Evolutionary conservation across 1,139 yeast genomes (phyloP).

Genomic region (Saccharomyces pastorianus): DNA sequence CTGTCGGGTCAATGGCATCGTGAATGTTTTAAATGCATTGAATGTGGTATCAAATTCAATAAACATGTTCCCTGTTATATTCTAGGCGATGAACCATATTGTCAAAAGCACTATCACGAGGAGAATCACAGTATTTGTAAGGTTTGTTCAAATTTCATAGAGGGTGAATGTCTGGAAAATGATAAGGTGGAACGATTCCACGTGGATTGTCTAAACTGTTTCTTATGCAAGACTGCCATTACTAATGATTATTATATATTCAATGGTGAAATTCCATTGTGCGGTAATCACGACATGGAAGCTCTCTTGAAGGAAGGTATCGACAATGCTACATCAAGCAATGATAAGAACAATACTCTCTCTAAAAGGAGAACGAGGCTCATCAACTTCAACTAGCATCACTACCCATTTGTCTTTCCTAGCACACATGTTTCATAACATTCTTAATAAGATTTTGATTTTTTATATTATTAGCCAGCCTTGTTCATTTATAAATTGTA

Average conservation of each 20-base stretch:
- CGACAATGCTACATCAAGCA: background rate
- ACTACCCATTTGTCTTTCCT: background rate
- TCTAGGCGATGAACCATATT: conserved; percentile 68
- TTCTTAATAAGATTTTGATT: background rate
- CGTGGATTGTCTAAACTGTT: conserved; percentile 52
- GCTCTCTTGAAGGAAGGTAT: conserved; percentile 16
- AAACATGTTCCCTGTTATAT: conserved; percentile 72
- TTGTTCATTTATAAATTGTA: background rate
- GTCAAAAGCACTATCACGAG: conserved; percentile 73
- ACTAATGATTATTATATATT: conserved; percentile 43
- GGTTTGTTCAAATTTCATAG: conserved; percentile 67
- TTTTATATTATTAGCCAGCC: background rate
- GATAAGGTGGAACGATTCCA: conserved; percentile 64
- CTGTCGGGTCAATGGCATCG: conserved; percentile 94
- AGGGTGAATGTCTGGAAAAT: conserved; percentile 83
- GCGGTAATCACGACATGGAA: conserved; percentile 26
- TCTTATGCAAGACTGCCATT: conserved; percentile 42
- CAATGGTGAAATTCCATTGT: conserved; percentile 25
- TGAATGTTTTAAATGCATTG: conserved; percentile 65
- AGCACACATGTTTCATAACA: background rate
- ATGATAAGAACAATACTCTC: conserved; percentile 13
- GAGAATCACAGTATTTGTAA: conserved; percentile 69
- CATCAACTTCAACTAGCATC: conserved; percentile 11
- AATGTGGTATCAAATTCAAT: conserved; percentile 50
- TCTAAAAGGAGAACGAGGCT: conserved; percentile 23